phyloP scores from a whole-genome alignment of 352 stramenopile species.

The Pythium chondricola region DNA sequence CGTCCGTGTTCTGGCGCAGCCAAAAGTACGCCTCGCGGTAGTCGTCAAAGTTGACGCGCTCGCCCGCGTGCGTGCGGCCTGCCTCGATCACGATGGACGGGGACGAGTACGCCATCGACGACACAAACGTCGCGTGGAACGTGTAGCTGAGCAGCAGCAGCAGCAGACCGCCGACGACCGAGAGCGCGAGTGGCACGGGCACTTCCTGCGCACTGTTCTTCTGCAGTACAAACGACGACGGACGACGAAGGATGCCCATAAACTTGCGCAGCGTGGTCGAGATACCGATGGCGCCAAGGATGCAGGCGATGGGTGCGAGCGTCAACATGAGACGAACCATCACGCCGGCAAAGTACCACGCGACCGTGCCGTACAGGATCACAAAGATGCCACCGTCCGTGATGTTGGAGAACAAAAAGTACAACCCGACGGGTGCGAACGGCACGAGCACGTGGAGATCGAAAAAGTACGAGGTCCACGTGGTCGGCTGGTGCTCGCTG shows the following conservation, averaged over 20 bases:
- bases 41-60: constrained; percentile 85
- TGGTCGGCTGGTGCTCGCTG: constrained; percentile 91
- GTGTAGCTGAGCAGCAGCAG: constrained; percentile 82
- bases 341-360: constrained; percentile 91
- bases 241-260: constrained; percentile 55
- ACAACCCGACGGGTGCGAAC: constrained; percentile 88
- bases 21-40: constrained; percentile 76
- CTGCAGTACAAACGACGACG: constrained; percentile 39
- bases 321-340: constrained; percentile 93
- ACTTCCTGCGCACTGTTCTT: constrained; percentile 61
- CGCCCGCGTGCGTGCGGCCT: constrained; percentile 54
- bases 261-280: constrained; percentile 77
- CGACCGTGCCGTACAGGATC: constrained; percentile 90
- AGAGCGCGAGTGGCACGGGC: constrained; percentile 45
- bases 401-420: constrained; percentile 87
- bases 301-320: constrained; percentile 89
- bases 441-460: constrained; percentile 89
- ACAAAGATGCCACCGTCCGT: constrained; percentile 90
- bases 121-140: constrained; percentile 87
- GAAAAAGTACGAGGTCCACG: constrained; percentile 93
- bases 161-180: constrained; percentile 53
- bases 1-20: constrained; percentile 62
- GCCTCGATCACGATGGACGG: constrained; percentile 91
- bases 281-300: constrained; percentile 84
- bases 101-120: constrained; percentile 88